A percentile compares a stretch with the other conserved stretches of the same genome.
Evolutionary conservation across 2,329 filamentous ascomycete genomes (phyloP).

Genomic region (Talaromyces verruculosus): DNA sequence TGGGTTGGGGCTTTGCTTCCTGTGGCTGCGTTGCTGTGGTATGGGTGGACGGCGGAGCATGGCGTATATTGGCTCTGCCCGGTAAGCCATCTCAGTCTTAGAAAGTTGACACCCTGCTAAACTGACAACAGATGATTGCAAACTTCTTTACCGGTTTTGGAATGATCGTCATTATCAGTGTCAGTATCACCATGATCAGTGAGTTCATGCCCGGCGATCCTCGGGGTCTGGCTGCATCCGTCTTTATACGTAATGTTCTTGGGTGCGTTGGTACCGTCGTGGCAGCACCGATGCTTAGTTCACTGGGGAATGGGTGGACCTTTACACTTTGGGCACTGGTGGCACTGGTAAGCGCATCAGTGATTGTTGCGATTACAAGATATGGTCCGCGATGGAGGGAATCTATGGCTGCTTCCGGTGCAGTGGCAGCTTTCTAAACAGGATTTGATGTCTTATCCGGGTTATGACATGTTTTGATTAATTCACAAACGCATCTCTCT

Average conservation of each 20-base stretch:
- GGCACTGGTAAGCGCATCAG: neutral
- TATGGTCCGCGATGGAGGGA: constrained; percentile 17
- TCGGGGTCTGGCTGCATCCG: constrained; percentile 13
- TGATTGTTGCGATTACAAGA: neutral
- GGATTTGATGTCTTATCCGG: neutral
- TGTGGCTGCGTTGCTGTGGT: constrained; percentile 14
- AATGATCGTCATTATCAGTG: constrained; percentile 12
- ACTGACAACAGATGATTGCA: constrained; percentile 6
- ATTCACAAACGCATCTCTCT: neutral
- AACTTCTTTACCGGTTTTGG: constrained; percentile 20
- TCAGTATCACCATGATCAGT: constrained; percentile 16
- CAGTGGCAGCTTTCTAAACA: neutral
- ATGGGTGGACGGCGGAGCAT: constrained; percentile 17
- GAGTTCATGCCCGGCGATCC: constrained; percentile 17
- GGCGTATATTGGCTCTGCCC: constrained; percentile 17
- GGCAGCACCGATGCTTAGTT: constrained; percentile 15
- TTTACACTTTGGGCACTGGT: constrained; percentile 19
- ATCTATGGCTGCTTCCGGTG: constrained; percentile 7
- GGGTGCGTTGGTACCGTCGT: constrained; percentile 15
- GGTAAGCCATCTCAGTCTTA: neutral
- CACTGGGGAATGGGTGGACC: constrained; percentile 12
- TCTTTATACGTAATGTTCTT: constrained; percentile 14
- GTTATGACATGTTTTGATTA: neutral
- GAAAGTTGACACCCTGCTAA: neutral
- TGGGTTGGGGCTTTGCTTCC: constrained; percentile 2